Conservation (phyloP, 805 yeast species). For the Lachancea waltii region DNA sequence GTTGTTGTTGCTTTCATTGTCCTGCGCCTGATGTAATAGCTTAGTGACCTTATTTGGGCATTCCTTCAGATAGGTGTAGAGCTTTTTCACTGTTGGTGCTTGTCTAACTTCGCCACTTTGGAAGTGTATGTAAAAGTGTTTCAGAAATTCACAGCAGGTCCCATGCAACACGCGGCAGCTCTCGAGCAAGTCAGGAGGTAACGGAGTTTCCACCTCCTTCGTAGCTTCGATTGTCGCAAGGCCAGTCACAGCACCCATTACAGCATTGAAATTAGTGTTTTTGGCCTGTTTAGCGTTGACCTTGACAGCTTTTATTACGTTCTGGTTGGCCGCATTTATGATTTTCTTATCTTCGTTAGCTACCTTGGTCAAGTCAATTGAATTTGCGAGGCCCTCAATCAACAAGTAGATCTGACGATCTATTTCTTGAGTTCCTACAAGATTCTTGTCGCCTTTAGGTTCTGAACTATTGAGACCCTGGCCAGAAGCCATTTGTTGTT, state of each 20-base stretch:
- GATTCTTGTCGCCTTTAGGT: not conserved
- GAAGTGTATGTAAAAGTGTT: conserved; percentile 68
- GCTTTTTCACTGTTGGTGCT: conserved; percentile 38
- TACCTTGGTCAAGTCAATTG: conserved; percentile 29
- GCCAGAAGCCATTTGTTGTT: conserved; percentile 13
- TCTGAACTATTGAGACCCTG: not conserved
- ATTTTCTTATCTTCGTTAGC: conserved; percentile 16
- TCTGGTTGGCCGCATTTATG: conserved; percentile 32
- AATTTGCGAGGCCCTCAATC: conserved; percentile 15
- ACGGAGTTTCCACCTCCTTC: conserved; percentile 28
- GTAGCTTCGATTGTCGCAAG: conserved; percentile 18
- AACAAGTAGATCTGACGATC: conserved; percentile 14
- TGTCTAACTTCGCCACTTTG: conserved; percentile 43
- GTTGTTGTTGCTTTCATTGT: conserved; percentile 27
- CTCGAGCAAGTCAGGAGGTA: conserved; percentile 39
- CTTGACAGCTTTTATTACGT: conserved; percentile 43
- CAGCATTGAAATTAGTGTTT: conserved; percentile 24
- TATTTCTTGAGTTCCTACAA: conserved; percentile 15
- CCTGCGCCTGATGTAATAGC: conserved; percentile 25
- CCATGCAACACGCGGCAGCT: conserved; percentile 56
- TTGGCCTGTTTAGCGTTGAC: conserved; percentile 49
- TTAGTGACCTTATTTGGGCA: conserved; percentile 39
- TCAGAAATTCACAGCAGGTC: conserved; percentile 66
- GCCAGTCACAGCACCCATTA: conserved; percentile 23
- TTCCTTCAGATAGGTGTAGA: conserved; percentile 42